These are phyloP conservation scores for Naganishia liquefaciens DNA, from an alignment of 1,284 basidiomycete species.

Conservation along the genomic window DNA sequence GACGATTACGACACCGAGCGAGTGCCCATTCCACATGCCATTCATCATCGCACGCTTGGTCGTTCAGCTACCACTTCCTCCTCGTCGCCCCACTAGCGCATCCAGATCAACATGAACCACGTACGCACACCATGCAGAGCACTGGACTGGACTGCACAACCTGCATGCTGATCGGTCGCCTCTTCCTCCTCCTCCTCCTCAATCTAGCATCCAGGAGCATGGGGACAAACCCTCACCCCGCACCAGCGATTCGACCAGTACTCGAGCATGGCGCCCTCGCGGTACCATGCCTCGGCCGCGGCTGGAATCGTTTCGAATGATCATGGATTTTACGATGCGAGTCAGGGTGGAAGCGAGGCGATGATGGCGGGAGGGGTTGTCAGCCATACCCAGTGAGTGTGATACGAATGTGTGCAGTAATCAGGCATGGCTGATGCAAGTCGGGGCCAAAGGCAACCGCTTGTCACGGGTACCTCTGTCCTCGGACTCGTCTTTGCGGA, in stretches of 20 bases:
- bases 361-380: constrained; percentile 22
- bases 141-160: neutral
- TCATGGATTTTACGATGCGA: constrained; percentile 19
- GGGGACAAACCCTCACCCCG: constrained; percentile 48
- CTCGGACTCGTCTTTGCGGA: constrained; percentile 92
- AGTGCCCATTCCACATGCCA: too few relatives aligned
- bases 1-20: constrained; percentile 25
- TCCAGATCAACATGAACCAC: constrained; percentile 38
- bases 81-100: neutral
- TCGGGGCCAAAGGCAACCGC: constrained; percentile 68
- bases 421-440: neutral
- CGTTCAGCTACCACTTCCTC: neutral
- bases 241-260: constrained; percentile 48
- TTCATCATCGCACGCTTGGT: neutral
- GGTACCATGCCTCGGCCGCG: neutral
- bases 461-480: constrained; percentile 95
- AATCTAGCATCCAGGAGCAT: constrained; percentile 50
- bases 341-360: constrained; percentile 15
- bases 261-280: constrained; percentile 34
- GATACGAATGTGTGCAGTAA: neutral
- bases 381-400: constrained; percentile 29
- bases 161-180: neutral
- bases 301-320: constrained; percentile 7
- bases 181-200: neutral
- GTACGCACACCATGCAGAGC: constrained; percentile 31